phyloP scores from a whole-genome alignment of 1,284 basidiomycete genomes.

The Rhodotorula mucilaginosa region DNA sequence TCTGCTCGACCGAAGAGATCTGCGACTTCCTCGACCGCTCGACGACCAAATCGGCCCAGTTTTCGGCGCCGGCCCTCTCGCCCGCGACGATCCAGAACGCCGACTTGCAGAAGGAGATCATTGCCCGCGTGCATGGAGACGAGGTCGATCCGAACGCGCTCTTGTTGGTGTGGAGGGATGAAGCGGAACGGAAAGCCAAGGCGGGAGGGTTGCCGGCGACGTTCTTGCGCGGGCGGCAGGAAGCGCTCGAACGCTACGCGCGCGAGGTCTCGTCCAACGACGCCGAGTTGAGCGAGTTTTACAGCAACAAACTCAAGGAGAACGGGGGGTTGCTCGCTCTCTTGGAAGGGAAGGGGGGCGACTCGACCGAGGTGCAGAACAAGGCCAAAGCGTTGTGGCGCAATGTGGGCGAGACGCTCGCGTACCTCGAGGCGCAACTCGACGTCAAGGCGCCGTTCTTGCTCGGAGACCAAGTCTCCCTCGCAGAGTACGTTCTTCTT shows the following conservation, averaged over 20 bases:
- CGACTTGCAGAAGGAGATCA: slow-evolving; percentile 28
- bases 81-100: slow-evolving; percentile 40
- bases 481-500: slow-evolving; percentile 34
- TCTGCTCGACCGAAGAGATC: slow-evolving; percentile 29
- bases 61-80: slow-evolving; percentile 35
- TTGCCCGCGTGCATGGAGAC: slow-evolving; percentile 36
- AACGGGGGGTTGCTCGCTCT: slow-evolving; percentile 29
- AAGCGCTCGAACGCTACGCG: slow-evolving; percentile 40
- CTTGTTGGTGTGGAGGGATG: slow-evolving; percentile 32
- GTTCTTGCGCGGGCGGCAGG: slow-evolving; percentile 42
- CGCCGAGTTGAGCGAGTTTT: slow-evolving; percentile 32
- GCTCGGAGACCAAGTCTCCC: slow-evolving; percentile 37
- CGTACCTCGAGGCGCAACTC: slow-evolving; percentile 27
- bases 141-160: slow-evolving; percentile 41
- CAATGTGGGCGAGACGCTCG: slow-evolving; percentile 19
- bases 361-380: slow-evolving; percentile 11
- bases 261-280: slow-evolving; percentile 20
- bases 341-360: slow-evolving; percentile 28
- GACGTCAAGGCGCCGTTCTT: slow-evolving; percentile 19
- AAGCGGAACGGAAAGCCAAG: slow-evolving; percentile 38
- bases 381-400: slow-evolving; percentile 16
- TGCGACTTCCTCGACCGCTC: slow-evolving; percentile 40
- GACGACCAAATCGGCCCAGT: slow-evolving; percentile 18
- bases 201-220: slow-evolving; percentile 29
- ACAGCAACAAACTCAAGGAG: slow-evolving; percentile 39